Evolutionary conservation across 2,329 filamentous ascomycete species (phyloP).

Genomic region (Fusarium globosum): DNA sequence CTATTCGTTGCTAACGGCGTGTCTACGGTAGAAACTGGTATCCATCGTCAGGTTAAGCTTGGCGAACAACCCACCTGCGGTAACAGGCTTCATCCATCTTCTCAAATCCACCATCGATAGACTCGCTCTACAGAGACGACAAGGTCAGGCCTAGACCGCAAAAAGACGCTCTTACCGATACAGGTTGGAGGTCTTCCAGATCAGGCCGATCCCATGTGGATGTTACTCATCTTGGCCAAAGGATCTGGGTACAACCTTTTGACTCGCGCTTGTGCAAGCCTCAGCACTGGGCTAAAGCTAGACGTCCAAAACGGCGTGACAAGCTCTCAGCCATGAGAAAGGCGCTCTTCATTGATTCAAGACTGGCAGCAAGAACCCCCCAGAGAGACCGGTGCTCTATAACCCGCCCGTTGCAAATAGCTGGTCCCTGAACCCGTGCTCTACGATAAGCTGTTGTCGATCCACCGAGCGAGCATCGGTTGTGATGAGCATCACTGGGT

Average conservation of each 20-base stretch:
- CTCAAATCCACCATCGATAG: slow-evolving; percentile 23
- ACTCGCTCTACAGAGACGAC: slow-evolving; percentile 9
- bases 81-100: slow-evolving; percentile 16
- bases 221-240: slow-evolving; percentile 11
- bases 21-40: slow-evolving; percentile 24
- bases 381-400: slow-evolving; percentile 13
- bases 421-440: slow-evolving; percentile 13
- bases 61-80: slow-evolving; percentile 25
- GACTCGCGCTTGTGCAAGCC: slow-evolving; percentile 26
- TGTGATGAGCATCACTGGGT: slow-evolving; percentile 21
- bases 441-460: slow-evolving; percentile 19
- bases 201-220: slow-evolving; percentile 18
- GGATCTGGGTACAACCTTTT: slow-evolving; percentile 33
- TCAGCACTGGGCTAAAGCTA: slow-evolving; percentile 20
- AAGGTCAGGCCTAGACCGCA: slow-evolving; percentile 23
- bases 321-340: slow-evolving; percentile 9
- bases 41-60: slow-evolving; percentile 24
- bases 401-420: slow-evolving; percentile 3
- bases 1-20: slow-evolving; percentile 30
- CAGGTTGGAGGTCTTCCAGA: slow-evolving; percentile 24
- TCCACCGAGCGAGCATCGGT: slow-evolving; percentile 13
- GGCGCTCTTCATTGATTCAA: slow-evolving; percentile 4
- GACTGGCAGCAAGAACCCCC: neutral
- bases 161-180: slow-evolving; percentile 17
- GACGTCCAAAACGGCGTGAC: slow-evolving; percentile 12